Base-by-base conservation (phyloP, 306 rosid genomes). In the Mucuna pruriens region DNA sequence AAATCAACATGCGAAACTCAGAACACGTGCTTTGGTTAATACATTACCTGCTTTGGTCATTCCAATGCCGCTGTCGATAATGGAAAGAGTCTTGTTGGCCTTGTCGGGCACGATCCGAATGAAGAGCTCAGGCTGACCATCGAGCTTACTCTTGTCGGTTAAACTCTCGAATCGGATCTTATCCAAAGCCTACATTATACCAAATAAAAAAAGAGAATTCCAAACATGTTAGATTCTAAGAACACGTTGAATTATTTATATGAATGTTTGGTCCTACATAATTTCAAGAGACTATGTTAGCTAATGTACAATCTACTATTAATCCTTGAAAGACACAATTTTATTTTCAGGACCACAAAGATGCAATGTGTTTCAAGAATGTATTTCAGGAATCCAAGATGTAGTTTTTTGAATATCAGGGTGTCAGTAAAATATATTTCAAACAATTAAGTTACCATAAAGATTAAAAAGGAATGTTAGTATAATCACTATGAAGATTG, bases 31-130 rank as follows among this genome's bases (percentile, higher is more conserved):
- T 20, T 2, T 19, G 9, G 11, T 2, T 5, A 6, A 6, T 10
- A 1, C 25, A 46, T 55, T 70, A 91, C 95, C 92, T 89, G 91
- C 95, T 86, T 91, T 91, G 68, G 95, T 89, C 95, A 91, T 91
- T 25, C 93, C 95, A 44, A 91, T 48, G 6, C 95, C 95, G 9
- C 95, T 91, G 16, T 91, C 95, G 0, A 91, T 87, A 26, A 91
- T 89, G 8, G 93, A 87, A 9, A 91, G 90, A 1, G 93, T 86
- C 29, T 89, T 91, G 77, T 87, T 91, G 1, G 55, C 84, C 82
- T 91, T 91, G 49, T 89, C 93, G 0, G 95, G 91, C 4, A 91
- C 93, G 0, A 91, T 1, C n/a, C 95, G 84, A 26, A 91, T 91
- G 82, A 91, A 89, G 7, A 91, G 91, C 74, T 91, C 95, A 1